Conservation (phyloP, 1,284 basidiomycete genomes). For the Ustilago vetiveriae region DNA sequence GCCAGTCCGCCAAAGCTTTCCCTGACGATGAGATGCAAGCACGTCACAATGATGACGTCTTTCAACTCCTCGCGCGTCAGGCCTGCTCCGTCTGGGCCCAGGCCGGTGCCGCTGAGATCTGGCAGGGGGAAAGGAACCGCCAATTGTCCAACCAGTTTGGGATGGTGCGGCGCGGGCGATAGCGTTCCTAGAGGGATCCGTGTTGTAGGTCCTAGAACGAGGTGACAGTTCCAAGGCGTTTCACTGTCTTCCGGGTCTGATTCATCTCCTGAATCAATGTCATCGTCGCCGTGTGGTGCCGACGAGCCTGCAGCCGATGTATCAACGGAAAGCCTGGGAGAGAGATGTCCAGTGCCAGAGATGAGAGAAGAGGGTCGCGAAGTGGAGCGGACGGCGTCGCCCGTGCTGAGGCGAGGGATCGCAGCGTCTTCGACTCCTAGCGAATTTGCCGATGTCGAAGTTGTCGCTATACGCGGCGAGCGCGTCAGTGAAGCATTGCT, state of each 20-base stretch:
- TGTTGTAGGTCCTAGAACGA: conserved; percentile 66
- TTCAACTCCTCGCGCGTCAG: conserved; percentile 89
- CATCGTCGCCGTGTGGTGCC: conserved; percentile 31
- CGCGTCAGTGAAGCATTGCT: conserved; percentile 17
- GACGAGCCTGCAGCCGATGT: conserved; percentile 36
- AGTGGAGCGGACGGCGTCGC: conserved; percentile 12
- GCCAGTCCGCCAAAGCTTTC: conserved; percentile 91
- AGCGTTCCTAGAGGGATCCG: conserved; percentile 70
- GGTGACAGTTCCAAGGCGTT: conserved; percentile 86
- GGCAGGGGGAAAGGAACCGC: conserved; percentile 84
- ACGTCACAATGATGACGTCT: conserved; percentile 87
- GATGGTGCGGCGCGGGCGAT: conserved; percentile 91
- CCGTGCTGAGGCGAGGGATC: conserved; percentile 8
- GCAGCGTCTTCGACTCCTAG: conserved; percentile 11
- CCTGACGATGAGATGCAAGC: conserved; percentile 88
- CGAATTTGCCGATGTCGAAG: conserved; percentile 23
- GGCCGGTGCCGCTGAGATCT: conserved; percentile 52
- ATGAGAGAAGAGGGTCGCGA: conserved; percentile 39
- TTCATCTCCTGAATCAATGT: conserved; percentile 27
- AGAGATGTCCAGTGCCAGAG: conserved; percentile 19
- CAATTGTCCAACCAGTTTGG: conserved; percentile 89
- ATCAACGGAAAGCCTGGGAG: conserved; percentile 36
- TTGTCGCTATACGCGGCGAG: conserved; percentile 4
- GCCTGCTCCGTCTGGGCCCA: conserved; percentile 58
- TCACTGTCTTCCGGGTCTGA: conserved; percentile 93